Conservation (phyloP, 2,329 filamentous ascomycete species). For the Pestalotiopsis sp. region DNA sequence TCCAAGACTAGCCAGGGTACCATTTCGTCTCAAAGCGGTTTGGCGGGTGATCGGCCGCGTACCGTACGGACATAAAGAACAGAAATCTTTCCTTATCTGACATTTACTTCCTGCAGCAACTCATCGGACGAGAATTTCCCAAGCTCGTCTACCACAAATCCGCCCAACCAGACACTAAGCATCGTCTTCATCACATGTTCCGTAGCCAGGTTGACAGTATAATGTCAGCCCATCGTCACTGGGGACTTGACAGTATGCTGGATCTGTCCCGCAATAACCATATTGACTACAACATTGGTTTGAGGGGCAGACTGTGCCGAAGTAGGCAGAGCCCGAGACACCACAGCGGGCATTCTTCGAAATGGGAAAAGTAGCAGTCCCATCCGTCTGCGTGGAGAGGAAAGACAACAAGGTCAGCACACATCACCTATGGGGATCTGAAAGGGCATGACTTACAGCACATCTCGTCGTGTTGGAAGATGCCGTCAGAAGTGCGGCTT, state of each 20-base stretch:
- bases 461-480: conserved; percentile 17
- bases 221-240: conserved; percentile 13
- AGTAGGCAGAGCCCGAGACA: neutral
- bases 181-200: conserved; percentile 17
- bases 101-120: no score
- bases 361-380: neutral
- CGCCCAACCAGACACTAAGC: neutral
- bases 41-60: no score
- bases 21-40: no score
- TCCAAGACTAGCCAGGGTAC: no score
- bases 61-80: no score
- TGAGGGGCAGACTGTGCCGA: conserved; percentile 16
- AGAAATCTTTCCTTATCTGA: no score
- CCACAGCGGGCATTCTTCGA: conserved; percentile 21
- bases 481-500: conserved; percentile 33
- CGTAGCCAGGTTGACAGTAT: conserved; percentile 21
- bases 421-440: neutral
- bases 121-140: neutral
- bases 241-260: conserved; percentile 15
- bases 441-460: conserved; percentile 16
- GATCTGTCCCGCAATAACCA: conserved; percentile 19
- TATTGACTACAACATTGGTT: conserved; percentile 21
- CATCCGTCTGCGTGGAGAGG: neutral
- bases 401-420: neutral
- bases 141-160: neutral